Base-by-base conservation (phyloP, 345 rosid genomes). In the Mercurialis annua region DNA sequence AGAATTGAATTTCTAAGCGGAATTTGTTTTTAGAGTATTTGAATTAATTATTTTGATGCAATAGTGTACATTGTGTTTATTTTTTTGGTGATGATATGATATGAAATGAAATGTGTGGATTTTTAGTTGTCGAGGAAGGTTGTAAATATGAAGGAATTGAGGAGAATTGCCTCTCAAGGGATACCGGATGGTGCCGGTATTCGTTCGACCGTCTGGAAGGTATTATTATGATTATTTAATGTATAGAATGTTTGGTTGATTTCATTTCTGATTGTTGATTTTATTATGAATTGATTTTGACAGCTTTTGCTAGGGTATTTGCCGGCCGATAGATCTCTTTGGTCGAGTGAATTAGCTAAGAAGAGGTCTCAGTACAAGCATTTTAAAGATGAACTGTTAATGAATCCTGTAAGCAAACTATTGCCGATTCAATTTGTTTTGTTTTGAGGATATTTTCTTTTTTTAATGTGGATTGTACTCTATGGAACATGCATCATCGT, bases 131-230 rank as follows among this genome's bases (percentile, higher is more conserved):
- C 97, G 0, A 87, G 82, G 90, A 90, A 90, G 81, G 86, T 86
- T 70, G 76, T 93, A 36, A 90, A 90, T 78, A 71, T 89, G 18
- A 75, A 84, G 75, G 97, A 90, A 70, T 65, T 93, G 71, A 85
- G 96, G 82, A 90, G 82, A 74, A 82, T 85, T 59, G 89, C 89
- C 2, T 83, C 92, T 6, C 97, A 89, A 71, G 97, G 98, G 58
- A 46, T 89, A 75, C 94, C 97, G 23, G 97, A 93, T 72, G 86
- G 89, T 72, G 84, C 82, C 38, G 98, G 96, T 38, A 80, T 87
- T 71, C 96, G 97, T 60, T 86, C 98, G 12, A 71, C 85, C 12
- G 94, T 86, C 31, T 93, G 98, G 98, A 93, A 93, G 97, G 98
- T 92, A 14, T 18, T 17, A 3, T 43, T 7, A 1, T 2, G 51